A percentile compares a stretch with the other conserved stretches of the same genome.
Evolutionary conservation across 1,139 yeast genomes (phyloP).

Genomic region (Hemisphaericaspora xylanilytica): DNA sequence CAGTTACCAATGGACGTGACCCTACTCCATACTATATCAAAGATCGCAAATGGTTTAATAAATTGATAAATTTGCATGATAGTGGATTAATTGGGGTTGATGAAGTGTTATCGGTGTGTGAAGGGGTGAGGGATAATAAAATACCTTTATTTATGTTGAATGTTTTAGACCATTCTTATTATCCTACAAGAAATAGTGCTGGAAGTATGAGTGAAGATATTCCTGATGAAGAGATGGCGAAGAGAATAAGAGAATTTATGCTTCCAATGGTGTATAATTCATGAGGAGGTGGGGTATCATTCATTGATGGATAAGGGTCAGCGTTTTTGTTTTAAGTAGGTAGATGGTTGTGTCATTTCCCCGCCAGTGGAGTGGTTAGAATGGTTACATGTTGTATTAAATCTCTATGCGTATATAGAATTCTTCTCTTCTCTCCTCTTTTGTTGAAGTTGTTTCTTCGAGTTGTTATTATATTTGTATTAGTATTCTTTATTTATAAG

Average conservation of each 20-base stretch:
- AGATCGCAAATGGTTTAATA: slow-evolving; percentile 43
- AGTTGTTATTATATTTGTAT: neutral
- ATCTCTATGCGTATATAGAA: neutral
- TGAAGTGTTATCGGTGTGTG: slow-evolving; percentile 37
- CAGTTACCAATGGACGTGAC: slow-evolving; percentile 25
- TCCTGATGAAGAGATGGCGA: slow-evolving; percentile 35
- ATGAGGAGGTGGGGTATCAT: neutral
- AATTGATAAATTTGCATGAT: slow-evolving; percentile 31
- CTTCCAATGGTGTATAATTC: slow-evolving; percentile 33
- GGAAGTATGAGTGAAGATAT: slow-evolving; percentile 19
- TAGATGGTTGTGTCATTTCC: too few species aligned
- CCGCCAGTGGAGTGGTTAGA: too few species aligned
- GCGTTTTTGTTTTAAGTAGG: too few species aligned
- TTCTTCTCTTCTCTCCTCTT: neutral
- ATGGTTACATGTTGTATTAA: neutral
- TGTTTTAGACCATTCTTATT: slow-evolving; percentile 35
- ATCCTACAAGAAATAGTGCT: slow-evolving; percentile 22
- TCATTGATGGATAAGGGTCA: too few species aligned
- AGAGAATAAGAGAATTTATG: slow-evolving; percentile 36
- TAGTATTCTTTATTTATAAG: neutral
- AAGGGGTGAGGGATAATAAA: slow-evolving; percentile 41
- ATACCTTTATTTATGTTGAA: slow-evolving; percentile 41
- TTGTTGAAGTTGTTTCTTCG: neutral
- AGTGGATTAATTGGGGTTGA: slow-evolving; percentile 27
- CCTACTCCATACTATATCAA: slow-evolving; percentile 32